Conservation (phyloP, 495 filamentous ascomycete genomes). For the Evernia prunastri region DNA sequence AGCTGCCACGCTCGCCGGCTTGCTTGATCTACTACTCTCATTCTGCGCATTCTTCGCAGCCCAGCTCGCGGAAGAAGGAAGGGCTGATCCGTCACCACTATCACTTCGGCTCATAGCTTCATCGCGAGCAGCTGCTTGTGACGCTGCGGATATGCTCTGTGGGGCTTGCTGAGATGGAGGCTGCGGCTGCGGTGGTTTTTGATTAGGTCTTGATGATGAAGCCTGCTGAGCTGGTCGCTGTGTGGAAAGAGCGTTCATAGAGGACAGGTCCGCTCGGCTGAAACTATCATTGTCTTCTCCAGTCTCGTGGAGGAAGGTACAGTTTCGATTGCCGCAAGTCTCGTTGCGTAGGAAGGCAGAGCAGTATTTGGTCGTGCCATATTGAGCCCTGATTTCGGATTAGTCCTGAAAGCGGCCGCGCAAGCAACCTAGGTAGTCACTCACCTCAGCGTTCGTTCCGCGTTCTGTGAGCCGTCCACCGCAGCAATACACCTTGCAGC, state of each 20-base stretch:
- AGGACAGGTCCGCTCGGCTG: constrained; percentile 88
- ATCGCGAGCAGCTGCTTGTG: constrained; percentile 70
- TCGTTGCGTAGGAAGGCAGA: constrained; percentile 93
- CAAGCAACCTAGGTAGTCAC: constrained; percentile 5
- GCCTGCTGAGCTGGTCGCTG: constrained; percentile 55
- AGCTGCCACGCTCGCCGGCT: constrained; percentile 68
- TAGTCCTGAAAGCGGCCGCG: constrained; percentile 19
- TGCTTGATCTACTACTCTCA: constrained; percentile 64
- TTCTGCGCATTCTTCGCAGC: constrained; percentile 67
- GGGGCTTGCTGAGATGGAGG: constrained; percentile 42
- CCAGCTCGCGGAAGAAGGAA: constrained; percentile 92
- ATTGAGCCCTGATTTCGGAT: constrained; percentile 62
- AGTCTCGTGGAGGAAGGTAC: constrained; percentile 96
- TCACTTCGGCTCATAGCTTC: constrained; percentile 53
- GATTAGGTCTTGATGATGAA: constrained; percentile 27
- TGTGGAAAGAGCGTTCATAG: constrained; percentile 81
- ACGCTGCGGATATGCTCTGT: constrained; percentile 41
- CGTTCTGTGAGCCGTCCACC: constrained; percentile 88
- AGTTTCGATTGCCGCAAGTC: constrained; percentile 85
- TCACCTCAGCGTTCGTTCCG: constrained; percentile 70
- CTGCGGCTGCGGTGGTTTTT: constrained; percentile 41
- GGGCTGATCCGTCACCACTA: constrained; percentile 68
- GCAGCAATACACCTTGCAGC: constrained; percentile 82
- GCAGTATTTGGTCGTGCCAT: constrained; percentile 98
- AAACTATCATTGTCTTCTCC: constrained; percentile 97